Evolutionary conservation across 768 basidiomycete genomes (phyloP).

Genomic region (Russula foetens): DNA sequence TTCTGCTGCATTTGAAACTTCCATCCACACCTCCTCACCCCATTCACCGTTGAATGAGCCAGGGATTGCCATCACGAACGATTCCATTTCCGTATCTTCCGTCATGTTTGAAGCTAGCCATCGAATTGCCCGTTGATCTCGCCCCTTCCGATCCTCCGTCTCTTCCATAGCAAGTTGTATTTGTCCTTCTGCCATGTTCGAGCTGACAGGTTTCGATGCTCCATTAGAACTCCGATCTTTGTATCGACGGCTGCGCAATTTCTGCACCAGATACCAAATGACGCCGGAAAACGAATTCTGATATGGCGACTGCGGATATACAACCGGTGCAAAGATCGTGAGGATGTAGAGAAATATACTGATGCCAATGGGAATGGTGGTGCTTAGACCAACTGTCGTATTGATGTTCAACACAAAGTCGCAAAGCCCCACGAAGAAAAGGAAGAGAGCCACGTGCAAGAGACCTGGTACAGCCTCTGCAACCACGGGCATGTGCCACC

Average conservation of each 20-base stretch:
- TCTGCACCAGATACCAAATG: background rate
- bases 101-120: background rate
- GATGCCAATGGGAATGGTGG: background rate
- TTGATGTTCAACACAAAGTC: background rate
- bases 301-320: background rate
- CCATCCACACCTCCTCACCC: background rate
- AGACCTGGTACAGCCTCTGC: background rate
- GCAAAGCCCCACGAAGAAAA: background rate
- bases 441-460: background rate
- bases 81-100: background rate
- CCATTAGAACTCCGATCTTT: background rate
- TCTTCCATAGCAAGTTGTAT: conserved; percentile 6
- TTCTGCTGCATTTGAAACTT: background rate
- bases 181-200: background rate
- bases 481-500: background rate
- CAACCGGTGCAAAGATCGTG: background rate
- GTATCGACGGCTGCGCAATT: background rate
- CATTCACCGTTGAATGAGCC: conserved; percentile 2
- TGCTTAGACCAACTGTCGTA: background rate
- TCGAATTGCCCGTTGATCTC: background rate
- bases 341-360: background rate
- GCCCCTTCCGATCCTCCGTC: background rate
- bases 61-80: background rate
- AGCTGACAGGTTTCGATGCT: background rate
- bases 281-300: background rate